Evolutionary conservation across 1,284 basidiomycete species (phyloP).

Genomic region (Laetiporus sulphureus): DNA sequence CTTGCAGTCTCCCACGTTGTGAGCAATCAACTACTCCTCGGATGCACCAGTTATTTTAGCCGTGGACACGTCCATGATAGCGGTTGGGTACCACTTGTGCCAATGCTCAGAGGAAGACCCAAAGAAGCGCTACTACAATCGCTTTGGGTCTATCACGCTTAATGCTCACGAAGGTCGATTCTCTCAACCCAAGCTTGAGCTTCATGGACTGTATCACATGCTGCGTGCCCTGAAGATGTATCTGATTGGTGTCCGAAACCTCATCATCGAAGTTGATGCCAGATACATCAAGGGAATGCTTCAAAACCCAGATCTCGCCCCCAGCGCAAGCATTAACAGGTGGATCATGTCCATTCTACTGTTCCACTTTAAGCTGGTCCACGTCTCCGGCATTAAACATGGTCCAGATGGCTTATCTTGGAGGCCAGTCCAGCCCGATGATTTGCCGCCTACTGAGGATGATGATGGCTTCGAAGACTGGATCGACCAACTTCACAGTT

Average conservation of each 20-base stretch:
- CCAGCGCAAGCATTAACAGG: conserved; percentile 29
- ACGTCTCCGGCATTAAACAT: conserved; percentile 25
- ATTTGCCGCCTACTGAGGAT: conserved; percentile 21
- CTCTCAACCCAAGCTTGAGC: conserved; percentile 35
- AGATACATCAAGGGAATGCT: conserved; percentile 17
- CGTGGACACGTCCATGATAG: conserved; percentile 30
- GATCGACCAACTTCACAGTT: conserved; percentile 24
- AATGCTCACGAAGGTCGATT: conserved; percentile 31
- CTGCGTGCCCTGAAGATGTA: conserved; percentile 21
- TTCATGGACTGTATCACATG: conserved; percentile 32
- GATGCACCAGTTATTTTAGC: conserved; percentile 21
- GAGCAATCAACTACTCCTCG: conserved; percentile 46
- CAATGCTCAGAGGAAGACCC: conserved; percentile 22
- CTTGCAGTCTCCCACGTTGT: too few species aligned
- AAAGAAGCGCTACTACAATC: conserved; percentile 7
- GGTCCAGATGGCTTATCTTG: conserved; percentile 33
- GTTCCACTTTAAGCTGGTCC: conserved; percentile 29
- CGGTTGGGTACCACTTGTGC: conserved; percentile 26
- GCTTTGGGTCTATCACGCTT: conserved; percentile 28
- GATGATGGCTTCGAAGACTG: conserved; percentile 23
- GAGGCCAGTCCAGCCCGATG: conserved; percentile 12
- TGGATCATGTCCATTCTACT: conserved; percentile 34
- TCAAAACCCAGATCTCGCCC: conserved; percentile 25
- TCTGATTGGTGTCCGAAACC: conserved; percentile 28
- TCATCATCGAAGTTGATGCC: conserved; percentile 30